Evolutionary conservation across 2,329 filamentous ascomycete species (phyloP).

Genomic region (Penicillium rolfsii): DNA sequence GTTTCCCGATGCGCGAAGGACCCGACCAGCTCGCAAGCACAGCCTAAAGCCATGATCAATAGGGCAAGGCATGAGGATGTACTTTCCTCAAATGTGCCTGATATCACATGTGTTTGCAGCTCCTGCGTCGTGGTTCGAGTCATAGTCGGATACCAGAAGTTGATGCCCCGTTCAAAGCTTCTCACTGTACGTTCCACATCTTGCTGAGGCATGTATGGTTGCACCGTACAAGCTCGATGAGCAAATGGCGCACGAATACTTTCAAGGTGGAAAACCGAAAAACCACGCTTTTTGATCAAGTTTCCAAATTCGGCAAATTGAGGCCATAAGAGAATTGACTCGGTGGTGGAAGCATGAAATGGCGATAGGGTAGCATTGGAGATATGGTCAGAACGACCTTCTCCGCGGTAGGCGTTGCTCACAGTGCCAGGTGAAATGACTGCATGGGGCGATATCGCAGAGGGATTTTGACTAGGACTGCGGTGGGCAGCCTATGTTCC

Average conservation of each 20-base stretch:
- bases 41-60: slow-evolving; percentile 55
- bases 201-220: slow-evolving; percentile 48
- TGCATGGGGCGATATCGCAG: slow-evolving; percentile 6
- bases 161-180: slow-evolving; percentile 53
- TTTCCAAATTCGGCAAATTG: slow-evolving; percentile 53
- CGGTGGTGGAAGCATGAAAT: slow-evolving; percentile 56
- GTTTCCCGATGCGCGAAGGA: slow-evolving; percentile 30
- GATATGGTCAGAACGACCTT: slow-evolving; percentile 6
- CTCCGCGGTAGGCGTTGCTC: slow-evolving; percentile 4
- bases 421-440: slow-evolving; percentile 8
- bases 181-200: slow-evolving; percentile 50
- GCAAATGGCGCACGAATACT: slow-evolving; percentile 47
- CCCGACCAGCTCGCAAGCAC: slow-evolving; percentile 48
- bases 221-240: slow-evolving; percentile 27
- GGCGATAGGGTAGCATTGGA: slow-evolving; percentile 53
- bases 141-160: slow-evolving; percentile 60
- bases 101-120: slow-evolving; percentile 39
- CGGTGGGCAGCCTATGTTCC: background rate
- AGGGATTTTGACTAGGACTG: slow-evolving; percentile 3
- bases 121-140: slow-evolving; percentile 45
- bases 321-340: slow-evolving; percentile 57
- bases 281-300: slow-evolving; percentile 47
- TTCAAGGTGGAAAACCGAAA: slow-evolving; percentile 55
- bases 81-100: slow-evolving; percentile 44
- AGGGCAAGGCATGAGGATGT: slow-evolving; percentile 50